Percentiles rank a stretch among this genome's conserved stretches.
phyloP scores from a whole-genome alignment of 2,329 filamentous ascomycete genomes.

The Neopestalotiopsis clavispora region DNA sequence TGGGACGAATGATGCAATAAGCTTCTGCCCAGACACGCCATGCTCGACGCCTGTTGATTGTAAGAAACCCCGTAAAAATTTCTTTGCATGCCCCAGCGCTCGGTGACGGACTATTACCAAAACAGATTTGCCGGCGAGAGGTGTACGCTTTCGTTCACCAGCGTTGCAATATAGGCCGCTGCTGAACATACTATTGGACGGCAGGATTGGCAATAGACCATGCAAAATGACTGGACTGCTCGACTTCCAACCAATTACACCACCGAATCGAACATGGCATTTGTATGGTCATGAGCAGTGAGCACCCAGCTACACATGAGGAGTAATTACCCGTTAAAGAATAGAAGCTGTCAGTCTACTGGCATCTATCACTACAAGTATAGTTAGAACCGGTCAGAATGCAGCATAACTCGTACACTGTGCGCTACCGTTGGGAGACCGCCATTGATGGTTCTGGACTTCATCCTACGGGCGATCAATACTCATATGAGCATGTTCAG shows the following conservation, averaged over 20 bases:
- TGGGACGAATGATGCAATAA: slow-evolving; percentile 11
- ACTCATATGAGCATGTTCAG: not conserved
- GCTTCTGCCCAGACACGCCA: not conserved
- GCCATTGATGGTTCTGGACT: not conserved
- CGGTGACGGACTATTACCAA: not conserved
- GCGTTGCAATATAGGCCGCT: not conserved
- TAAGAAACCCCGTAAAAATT: not conserved
- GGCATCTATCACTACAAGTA: not conserved
- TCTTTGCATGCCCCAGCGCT: not conserved
- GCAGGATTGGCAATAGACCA: not conserved
- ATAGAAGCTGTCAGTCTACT: not conserved
- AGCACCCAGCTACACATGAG: not conserved
- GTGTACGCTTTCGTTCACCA: not conserved
- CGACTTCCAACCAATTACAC: not conserved
- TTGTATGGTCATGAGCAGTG: not conserved
- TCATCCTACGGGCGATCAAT: not conserved
- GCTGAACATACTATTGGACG: not conserved
- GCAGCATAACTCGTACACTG: not conserved
- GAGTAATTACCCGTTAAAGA: not conserved
- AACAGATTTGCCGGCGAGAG: not conserved
- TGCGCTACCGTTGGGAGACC: too few species aligned
- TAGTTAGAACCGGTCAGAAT: not conserved
- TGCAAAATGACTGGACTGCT: not conserved
- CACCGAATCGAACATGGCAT: not conserved
- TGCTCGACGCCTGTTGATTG: not conserved